Base-by-base conservation (phyloP, 225 moss, liverwort and hornwort genomes). In the Sphagnum contortum region DNA sequence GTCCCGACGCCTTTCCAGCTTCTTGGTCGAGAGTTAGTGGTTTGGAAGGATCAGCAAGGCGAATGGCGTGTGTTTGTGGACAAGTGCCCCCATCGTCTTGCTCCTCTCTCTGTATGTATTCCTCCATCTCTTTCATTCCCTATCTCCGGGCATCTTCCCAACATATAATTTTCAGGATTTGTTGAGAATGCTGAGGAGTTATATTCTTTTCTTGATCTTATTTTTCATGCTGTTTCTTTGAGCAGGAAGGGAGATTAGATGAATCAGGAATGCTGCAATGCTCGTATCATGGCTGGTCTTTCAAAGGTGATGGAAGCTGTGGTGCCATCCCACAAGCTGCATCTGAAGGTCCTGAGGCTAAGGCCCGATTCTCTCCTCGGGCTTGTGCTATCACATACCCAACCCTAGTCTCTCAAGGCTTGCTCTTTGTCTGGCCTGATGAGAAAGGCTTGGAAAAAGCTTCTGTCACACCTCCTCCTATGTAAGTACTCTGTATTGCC, bases 271-370 rank as follows among this genome's bases (percentile, higher is more conserved):
- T 90, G 96, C 50, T 98, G 60, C 96, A 98, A 64, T 98, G 96
- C 76, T 98, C 96, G 4, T 98, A 98, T 71, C 96, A 98, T 71
- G 96, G 96, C 4, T 98, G 96, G 92, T 80, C 96, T 4, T 98
- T 98, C 72, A 87, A 89, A 77, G 78, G 85, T 3, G 96, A 98
- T 68, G 96, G 96, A 54, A 81, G 88, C 59, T 92, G 96, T 64
- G 92, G 92, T 45, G 80, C 68, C 3, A 98, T 98, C 68, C 96
- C 92, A 6, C 96, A 98, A 68, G 96, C 96, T 59, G 80, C 90
- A 4, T 77, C 70, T 0, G 63, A 84, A 60, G 96, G 96, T 2
- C 80, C 88, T 5, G 96, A 92, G 58, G 65, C 90, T 4, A 92
- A 79, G 56, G 90, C 92, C 9, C 80, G 71, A 61, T 90, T 92